Evolutionary conservation across 2,329 filamentous ascomycete genomes (phyloP), one percentile per base, ranked within the genome.

Genomic region (Nemania sp.): DNA sequence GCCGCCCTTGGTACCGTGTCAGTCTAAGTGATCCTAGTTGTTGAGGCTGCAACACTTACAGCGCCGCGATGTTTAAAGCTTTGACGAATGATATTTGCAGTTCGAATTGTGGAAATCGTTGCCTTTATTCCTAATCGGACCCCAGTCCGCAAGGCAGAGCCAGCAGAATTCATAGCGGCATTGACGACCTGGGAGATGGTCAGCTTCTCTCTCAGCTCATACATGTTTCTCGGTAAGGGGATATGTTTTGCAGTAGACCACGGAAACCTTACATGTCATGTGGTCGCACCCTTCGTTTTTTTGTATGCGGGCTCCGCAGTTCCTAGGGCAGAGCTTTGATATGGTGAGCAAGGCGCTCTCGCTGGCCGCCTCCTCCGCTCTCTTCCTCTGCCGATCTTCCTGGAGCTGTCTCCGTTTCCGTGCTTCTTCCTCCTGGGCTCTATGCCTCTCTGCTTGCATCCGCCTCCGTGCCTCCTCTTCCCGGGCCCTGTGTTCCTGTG

Each of bases 341-440:
- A 50, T 37, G n/a, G 6, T 37, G 17, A 21, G 32, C 15, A 50
- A 15, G 37, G 47, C 32, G 34, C 17, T 50, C 34, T 50, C 47
- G 47, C 47, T 50, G 2, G 47, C 47, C 21, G 47, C 47, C 17
- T 50, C 47, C 18, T 50, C 47, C n/a, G 47, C 47, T 20, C 47
- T 52, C 54, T 21, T 54, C 25, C 51, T 54, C 40, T n/a, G n/a
- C 25, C 47, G 46, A 17, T 37, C 21, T 48, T 56, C 54, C 37
- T 57, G n/a, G 9, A 43, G 35, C 35, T 51, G 54, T 13, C 25
- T 21, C 18, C 32, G 54, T 45, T 37, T 57, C n/a, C 39, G 46
- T 17, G 54, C 47, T 46, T 51, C 39, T 46, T 57, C 54, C 47
- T 51, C 47, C 25, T 35, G 54, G 37, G 39, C 54, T 51, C 47